These are phyloP conservation scores for Colletotrichum scovillei DNA, from an alignment of 2,329 filamentous ascomycete species.

Conservation along the genomic window DNA sequence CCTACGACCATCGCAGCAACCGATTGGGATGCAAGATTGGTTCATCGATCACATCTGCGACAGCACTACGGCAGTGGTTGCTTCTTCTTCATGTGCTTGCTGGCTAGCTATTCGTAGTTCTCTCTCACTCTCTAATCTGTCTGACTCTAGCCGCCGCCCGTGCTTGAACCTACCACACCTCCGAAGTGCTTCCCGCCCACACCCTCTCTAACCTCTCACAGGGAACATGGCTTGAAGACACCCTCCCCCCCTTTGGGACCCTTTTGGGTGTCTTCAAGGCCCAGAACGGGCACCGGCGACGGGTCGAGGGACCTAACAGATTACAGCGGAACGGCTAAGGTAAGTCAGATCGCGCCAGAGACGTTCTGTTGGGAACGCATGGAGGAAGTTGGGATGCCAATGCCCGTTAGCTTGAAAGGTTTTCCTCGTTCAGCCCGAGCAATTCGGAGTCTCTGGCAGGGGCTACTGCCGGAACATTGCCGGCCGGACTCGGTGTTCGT, in stretches of 20 bases:
- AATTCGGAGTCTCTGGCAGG: neutral
- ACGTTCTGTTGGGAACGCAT: constrained; percentile 7
- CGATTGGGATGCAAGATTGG: constrained; percentile 32
- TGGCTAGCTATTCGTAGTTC: neutral
- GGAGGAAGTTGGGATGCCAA: constrained; percentile 1
- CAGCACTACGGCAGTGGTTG: constrained; percentile 5
- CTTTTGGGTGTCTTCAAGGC: neutral
- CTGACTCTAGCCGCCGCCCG: neutral
- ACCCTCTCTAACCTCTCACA: neutral
- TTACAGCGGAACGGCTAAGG: neutral
- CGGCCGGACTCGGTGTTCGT: neutral
- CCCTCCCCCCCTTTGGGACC: neutral
- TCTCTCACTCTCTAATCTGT: neutral
- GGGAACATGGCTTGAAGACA: neutral
- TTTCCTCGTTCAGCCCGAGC: neutral
- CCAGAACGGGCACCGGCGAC: neutral
- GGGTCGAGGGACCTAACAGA: neutral
- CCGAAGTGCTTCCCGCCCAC: neutral
- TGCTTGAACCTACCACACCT: neutral
- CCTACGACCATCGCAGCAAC: constrained; percentile 6
- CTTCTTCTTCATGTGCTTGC: neutral
- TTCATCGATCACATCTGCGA: constrained; percentile 6
- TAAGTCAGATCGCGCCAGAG: neutral
- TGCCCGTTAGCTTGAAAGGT: neutral
- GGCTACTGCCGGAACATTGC: constrained; percentile 7